Conservation (phyloP, 768 basidiomycete species). For the Termitomyces sp. region DNA sequence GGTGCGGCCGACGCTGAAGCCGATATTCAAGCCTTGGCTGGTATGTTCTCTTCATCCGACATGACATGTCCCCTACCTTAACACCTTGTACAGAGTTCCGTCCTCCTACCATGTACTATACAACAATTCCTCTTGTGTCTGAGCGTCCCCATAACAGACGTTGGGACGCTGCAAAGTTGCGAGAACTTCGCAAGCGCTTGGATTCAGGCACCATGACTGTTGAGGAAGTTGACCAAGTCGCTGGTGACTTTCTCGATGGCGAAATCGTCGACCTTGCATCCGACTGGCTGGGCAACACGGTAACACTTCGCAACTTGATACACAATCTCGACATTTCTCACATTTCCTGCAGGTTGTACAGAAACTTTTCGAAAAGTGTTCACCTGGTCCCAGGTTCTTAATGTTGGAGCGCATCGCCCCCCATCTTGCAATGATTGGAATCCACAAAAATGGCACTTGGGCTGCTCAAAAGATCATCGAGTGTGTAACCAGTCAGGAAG, state of each 20-base stretch:
- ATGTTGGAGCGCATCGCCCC: constrained; percentile 95
- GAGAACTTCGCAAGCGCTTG: constrained; percentile 90
- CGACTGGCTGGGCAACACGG: constrained; percentile 98
- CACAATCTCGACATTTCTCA: constrained; percentile 5
- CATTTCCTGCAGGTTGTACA: constrained; percentile 68
- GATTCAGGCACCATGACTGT: constrained; percentile 83
- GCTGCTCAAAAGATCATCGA: constrained; percentile 99
- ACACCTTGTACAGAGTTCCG: constrained; percentile 67
- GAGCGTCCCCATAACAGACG: constrained; percentile 81
- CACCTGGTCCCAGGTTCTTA: constrained; percentile 66
- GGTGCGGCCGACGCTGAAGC: constrained; percentile 74
- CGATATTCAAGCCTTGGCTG: constrained; percentile 81
- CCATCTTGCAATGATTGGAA: constrained; percentile 94
- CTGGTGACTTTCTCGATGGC: constrained; percentile 85
- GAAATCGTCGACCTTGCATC: constrained; percentile 94
- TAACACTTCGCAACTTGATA: constrained; percentile 25
- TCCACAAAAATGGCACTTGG: constrained; percentile 99
- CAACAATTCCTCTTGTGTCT: constrained; percentile 85
- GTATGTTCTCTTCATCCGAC: constrained; percentile 37
- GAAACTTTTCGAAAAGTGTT: constrained; percentile 92
- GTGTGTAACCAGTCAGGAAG: constrained; percentile 83
- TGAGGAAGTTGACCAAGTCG: constrained; percentile 88
- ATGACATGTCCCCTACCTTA: background rate
- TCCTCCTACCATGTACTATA: constrained; percentile 93
- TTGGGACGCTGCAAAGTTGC: constrained; percentile 90